A percentile compares a stretch with the other conserved stretches of the same genome.
Conservation (phyloP, 108 stramenopile species). For the Parietichytrium sp. region DNA sequence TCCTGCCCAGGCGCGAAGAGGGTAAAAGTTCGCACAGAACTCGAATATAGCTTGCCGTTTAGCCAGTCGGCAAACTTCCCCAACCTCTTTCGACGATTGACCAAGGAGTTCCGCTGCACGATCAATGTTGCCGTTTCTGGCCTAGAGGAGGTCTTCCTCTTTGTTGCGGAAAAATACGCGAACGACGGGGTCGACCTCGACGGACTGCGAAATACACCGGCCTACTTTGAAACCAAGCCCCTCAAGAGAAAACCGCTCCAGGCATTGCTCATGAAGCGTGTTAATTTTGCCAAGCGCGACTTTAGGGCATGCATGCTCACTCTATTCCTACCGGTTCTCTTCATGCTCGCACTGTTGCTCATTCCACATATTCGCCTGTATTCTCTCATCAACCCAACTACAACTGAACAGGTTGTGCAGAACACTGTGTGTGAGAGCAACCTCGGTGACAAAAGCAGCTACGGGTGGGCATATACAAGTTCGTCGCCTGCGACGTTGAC, state of each 20-base stretch:
- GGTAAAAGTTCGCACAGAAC: too few relatives aligned
- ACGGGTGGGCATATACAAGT: not conserved
- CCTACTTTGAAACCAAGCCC: not conserved
- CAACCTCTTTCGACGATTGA: not conserved
- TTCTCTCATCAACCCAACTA: not conserved
- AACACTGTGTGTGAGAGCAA: too few relatives aligned
- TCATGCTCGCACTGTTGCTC: constrained; percentile 59
- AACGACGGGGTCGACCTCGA: not conserved
- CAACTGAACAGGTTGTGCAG: too few relatives aligned
- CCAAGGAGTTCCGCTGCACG: constrained; percentile 15
- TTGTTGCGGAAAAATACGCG: constrained; percentile 18
- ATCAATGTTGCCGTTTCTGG: constrained; percentile 54
- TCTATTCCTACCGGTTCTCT: constrained; percentile 58
- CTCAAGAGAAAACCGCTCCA: constrained; percentile 50
- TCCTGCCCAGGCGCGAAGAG: too few relatives aligned
- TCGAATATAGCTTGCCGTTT: not conserved
- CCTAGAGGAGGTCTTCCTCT: constrained; percentile 59
- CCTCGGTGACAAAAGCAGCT: too few relatives aligned
- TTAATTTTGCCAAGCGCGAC: constrained; percentile 54
- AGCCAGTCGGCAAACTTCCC: constrained; percentile 36
- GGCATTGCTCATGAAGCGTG: constrained; percentile 64
- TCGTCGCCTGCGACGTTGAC: not conserved
- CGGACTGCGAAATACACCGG: not conserved
- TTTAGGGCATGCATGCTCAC: constrained; percentile 50
- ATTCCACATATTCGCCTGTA: constrained; percentile 43